phyloP scores from a whole-genome alignment of 2,329 filamentous ascomycete genomes.

The Harringtonia aguacate region DNA sequence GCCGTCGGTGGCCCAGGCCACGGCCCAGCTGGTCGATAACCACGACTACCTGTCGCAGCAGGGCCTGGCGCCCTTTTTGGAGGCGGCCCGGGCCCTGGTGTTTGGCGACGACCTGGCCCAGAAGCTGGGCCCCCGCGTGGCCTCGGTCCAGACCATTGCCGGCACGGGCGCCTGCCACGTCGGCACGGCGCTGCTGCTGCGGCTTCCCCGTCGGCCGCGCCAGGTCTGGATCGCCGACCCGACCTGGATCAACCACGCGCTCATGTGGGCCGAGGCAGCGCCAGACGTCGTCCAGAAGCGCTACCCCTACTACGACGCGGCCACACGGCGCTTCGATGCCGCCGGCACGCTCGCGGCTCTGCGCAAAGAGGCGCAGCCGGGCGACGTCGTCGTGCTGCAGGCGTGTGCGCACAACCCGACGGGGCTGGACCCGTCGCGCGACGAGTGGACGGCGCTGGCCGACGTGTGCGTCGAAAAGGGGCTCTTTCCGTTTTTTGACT shows the following conservation, averaged over 20 bases:
- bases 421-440: neutral
- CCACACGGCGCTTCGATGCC: neutral
- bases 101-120: neutral
- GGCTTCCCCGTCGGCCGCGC: neutral
- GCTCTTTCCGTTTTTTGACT: conserved; percentile 1
- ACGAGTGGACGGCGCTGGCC: neutral
- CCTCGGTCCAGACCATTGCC: conserved; percentile 1
- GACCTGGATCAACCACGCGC: conserved; percentile 1
- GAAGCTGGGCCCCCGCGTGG: neutral
- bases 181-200: neutral
- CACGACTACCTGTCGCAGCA: neutral
- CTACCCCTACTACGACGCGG: conserved; percentile 1
- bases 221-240: conserved; percentile 1
- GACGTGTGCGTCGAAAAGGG: neutral
- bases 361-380: neutral
- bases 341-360: neutral
- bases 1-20: neutral
- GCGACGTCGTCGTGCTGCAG: conserved; percentile 1
- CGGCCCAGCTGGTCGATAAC: neutral
- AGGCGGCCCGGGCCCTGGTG: neutral
- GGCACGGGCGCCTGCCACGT: conserved; percentile 1
- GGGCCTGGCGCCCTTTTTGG: neutral
- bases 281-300: neutral
- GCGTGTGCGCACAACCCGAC: conserved; percentile 3
- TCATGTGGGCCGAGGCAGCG: neutral